These are phyloP conservation scores for Auricularia sp. DNA, from an alignment of 768 basidiomycete species.

Conservation along the genomic window DNA sequence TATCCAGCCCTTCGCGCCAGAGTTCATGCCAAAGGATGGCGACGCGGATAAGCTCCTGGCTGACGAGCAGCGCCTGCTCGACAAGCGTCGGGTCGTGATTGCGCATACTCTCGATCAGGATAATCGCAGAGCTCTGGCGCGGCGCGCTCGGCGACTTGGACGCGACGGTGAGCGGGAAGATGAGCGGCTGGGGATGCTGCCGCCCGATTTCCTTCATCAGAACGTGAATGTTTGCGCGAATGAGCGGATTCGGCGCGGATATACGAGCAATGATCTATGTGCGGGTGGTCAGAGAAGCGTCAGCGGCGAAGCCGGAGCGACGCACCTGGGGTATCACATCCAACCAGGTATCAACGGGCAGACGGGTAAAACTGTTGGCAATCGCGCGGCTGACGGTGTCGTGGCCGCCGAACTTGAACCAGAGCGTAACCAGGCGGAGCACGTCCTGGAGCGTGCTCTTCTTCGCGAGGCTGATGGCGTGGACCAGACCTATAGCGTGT, in stretches of 20 bases:
- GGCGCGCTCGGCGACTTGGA: slow-evolving; percentile 33
- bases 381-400: slow-evolving; percentile 30
- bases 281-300: background rate
- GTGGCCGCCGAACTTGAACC: slow-evolving; percentile 41
- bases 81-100: slow-evolving; percentile 34
- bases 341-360: slow-evolving; percentile 40
- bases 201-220: slow-evolving; percentile 36
- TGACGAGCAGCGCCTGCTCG: slow-evolving; percentile 35
- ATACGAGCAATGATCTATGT: slow-evolving; percentile 38
- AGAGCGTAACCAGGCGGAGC: slow-evolving; percentile 35
- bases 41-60: slow-evolving; percentile 37
- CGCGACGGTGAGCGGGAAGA: slow-evolving; percentile 37
- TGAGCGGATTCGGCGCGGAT: slow-evolving; percentile 30
- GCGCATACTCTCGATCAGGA: slow-evolving; percentile 34
- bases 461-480: slow-evolving; percentile 34
- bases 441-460: slow-evolving; percentile 38
- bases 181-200: slow-evolving; percentile 39
- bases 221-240: slow-evolving; percentile 31
- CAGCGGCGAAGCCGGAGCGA: background rate
- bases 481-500: slow-evolving; percentile 30
- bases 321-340: slow-evolving; percentile 41
- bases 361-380: slow-evolving; percentile 29
- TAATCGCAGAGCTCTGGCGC: slow-evolving; percentile 29
- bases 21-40: slow-evolving; percentile 42
- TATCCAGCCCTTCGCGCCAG: slow-evolving; percentile 41